phyloP scores from a whole-genome alignment of 1,284 basidiomycete genomes.

The Microstroma glucosiphilum region DNA sequence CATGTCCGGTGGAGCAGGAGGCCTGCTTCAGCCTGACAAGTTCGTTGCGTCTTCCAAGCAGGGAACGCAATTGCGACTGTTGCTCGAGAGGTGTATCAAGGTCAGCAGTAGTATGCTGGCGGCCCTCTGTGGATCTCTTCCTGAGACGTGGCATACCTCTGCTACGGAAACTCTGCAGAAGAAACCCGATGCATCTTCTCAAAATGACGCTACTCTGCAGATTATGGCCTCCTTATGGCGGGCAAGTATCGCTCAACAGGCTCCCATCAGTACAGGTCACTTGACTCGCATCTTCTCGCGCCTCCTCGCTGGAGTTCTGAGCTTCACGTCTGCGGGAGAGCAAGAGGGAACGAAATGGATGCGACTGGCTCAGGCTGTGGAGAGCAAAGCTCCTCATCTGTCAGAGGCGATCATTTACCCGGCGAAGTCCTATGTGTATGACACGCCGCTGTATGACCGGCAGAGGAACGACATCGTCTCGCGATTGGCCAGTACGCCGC shows the following conservation, averaged over 20 bases:
- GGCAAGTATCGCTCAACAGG: not conserved
- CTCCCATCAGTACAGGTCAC: constrained; percentile 6
- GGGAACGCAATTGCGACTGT: not conserved
- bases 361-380: constrained; percentile 24
- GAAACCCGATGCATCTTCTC: not conserved
- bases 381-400: constrained; percentile 20
- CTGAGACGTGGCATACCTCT: constrained; percentile 12
- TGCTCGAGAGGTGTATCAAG: constrained; percentile 18
- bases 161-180: constrained; percentile 1
- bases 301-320: constrained; percentile 35
- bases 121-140: not conserved
- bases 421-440: constrained; percentile 24
- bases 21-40: constrained; percentile 52
- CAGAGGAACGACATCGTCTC: constrained; percentile 86
- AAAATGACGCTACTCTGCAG: not conserved
- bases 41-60: too few species aligned
- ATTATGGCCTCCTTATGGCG: constrained; percentile 5
- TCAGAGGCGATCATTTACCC: constrained; percentile 24
- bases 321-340: constrained; percentile 31
- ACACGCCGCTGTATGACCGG: constrained; percentile 62
- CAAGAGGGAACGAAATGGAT: constrained; percentile 38
- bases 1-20: not conserved
- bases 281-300: constrained; percentile 36
- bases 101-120: constrained; percentile 28
- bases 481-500: constrained; percentile 64